A percentile compares a stretch with the other conserved stretches of the same genome.
phyloP scores from a whole-genome alignment of 495 filamentous ascomycete genomes.

The Thermothielavioides terrestris region DNA sequence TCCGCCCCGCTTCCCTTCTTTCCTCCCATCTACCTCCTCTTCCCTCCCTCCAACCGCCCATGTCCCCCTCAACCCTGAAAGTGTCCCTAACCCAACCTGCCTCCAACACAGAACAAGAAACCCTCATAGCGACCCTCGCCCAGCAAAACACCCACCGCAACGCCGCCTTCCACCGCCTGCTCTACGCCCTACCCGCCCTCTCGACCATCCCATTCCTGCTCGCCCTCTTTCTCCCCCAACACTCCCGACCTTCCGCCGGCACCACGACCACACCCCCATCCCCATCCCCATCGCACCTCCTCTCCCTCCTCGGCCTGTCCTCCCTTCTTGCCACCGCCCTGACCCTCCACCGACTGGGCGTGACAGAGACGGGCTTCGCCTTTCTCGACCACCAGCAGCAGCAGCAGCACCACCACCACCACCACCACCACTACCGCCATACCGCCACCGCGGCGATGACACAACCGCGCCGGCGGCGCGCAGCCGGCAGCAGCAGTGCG shows the following conservation, averaged over 20 bases:
- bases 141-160: constrained; percentile 51
- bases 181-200: constrained; percentile 16
- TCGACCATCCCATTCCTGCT: constrained; percentile 4
- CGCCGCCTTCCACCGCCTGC: constrained; percentile 42
- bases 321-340: constrained; percentile 54
- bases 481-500: background rate
- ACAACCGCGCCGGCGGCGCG: too few relatives aligned
- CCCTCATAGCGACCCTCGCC: constrained; percentile 51
- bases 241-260: too few relatives aligned
- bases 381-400: constrained; percentile 23
- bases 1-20: constrained; percentile 14
- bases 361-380: constrained; percentile 29
- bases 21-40: constrained; percentile 2
- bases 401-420: too few relatives aligned
- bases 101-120: constrained; percentile 54
- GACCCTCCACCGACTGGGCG: constrained; percentile 33
- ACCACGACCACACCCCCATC: constrained; percentile 6
- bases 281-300: constrained; percentile 27
- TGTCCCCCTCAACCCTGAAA: background rate
- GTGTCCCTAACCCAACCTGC: background rate
- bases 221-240: constrained; percentile 40
- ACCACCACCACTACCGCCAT: background rate
- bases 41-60: background rate
- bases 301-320: constrained; percentile 48
- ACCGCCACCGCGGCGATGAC: too few relatives aligned